phyloP scores from a whole-genome alignment of 331 rosid species.

The Dryas integrifolia region DNA sequence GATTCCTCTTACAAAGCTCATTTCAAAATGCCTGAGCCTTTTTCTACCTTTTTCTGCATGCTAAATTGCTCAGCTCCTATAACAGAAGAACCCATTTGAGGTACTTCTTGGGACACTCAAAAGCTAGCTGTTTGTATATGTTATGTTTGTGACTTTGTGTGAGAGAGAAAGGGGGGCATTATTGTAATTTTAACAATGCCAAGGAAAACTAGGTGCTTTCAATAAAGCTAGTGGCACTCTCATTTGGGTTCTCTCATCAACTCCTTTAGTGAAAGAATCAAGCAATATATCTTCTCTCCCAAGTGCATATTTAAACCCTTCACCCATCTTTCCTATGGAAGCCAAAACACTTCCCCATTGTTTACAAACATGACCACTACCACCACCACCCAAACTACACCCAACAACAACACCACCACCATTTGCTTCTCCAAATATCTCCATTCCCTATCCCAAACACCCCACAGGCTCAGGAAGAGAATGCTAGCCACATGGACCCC shows the following conservation, averaged over 20 bases:
- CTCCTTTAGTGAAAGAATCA: conserved; percentile 31
- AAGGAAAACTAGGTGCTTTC: conserved; percentile 33
- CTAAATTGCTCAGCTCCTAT: conserved; percentile 8
- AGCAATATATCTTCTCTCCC: conserved; percentile 37
- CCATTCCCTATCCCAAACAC: conserved; percentile 72
- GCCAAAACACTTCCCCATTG: conserved; percentile 29
- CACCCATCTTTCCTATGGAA: conserved; percentile 33
- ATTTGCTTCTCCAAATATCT: conserved; percentile 54
- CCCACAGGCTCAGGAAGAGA: conserved; percentile 72
- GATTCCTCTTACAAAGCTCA: conserved; percentile 38
- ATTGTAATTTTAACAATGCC: conserved; percentile 15
- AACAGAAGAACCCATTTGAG: conserved; percentile 11
- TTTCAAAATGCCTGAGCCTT: conserved; percentile 31
- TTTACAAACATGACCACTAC: conserved; percentile 42
- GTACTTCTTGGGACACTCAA: conserved; percentile 31
- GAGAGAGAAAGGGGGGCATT: not conserved
- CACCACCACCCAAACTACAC: conserved; percentile 24
- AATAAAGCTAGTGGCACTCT: conserved; percentile 37
- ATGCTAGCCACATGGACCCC: conserved; percentile 96
- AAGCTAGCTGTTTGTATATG: conserved; percentile 7
- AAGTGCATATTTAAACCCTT: conserved; percentile 51
- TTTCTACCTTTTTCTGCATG: conserved; percentile 18
- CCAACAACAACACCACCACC: conserved; percentile 16
- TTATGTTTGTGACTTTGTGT: not conserved
- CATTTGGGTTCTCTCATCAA: conserved; percentile 36